Evolutionary conservation across 148 eudicot species (phyloP).

Genomic region (Diospyros lotus): DNA sequence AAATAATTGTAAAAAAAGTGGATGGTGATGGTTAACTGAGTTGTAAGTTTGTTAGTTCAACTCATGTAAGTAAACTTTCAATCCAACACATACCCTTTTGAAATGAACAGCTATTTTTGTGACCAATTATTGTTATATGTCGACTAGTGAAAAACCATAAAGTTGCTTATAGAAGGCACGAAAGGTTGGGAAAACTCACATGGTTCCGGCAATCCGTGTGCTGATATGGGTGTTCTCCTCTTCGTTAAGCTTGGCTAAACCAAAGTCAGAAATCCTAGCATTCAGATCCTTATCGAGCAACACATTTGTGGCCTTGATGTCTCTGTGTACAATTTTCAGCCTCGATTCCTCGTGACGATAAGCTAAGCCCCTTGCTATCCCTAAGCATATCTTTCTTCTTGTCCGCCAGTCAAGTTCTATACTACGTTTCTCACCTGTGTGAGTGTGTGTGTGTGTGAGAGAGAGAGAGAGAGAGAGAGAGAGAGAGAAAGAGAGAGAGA

Average conservation of each 20-base stretch:
- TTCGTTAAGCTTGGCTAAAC: slow-evolving; percentile 66
- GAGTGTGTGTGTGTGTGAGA: slow-evolving; percentile 31
- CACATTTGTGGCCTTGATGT: too few species aligned
- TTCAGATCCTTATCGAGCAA: too few species aligned
- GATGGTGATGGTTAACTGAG: not conserved
- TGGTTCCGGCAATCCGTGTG: slow-evolving; percentile 33
- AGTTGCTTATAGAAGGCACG: not conserved
- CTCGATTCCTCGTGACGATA: not conserved
- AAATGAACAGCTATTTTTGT: not conserved
- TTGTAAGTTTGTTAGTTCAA: not conserved
- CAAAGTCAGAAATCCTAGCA: slow-evolving; percentile 47
- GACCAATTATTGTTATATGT: not conserved
- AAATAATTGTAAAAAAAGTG: too few species aligned
- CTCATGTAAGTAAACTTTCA: too few species aligned
- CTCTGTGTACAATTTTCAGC: slow-evolving; percentile 9
- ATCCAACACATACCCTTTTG: too few species aligned
- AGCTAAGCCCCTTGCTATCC: too few species aligned
- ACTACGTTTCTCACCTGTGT: slow-evolving; percentile 63
- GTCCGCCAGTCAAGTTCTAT: too few species aligned
- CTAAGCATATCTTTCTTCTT: too few species aligned
- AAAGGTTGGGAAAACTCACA: slow-evolving; percentile 31
- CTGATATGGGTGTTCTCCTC: too few species aligned
- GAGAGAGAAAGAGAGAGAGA: too few species aligned
- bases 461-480: too few species aligned
- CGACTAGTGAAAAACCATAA: not conserved